phyloP scores from a whole-genome alignment of 139 green algal species.

The Coccomyxa sp. region DNA sequence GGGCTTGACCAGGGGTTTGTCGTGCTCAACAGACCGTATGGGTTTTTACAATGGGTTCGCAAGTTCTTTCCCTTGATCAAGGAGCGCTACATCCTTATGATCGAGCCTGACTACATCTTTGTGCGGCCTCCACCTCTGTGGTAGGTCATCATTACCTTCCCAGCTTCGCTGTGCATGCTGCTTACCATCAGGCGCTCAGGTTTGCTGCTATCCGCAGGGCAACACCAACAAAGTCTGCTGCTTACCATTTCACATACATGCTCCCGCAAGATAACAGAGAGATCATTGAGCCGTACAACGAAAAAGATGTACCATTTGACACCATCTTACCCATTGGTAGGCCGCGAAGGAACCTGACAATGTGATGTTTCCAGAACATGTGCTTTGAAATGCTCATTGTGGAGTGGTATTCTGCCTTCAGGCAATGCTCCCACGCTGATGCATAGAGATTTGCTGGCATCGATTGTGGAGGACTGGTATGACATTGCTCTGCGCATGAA shows the following conservation, averaged over 20 bases:
- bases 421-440: slow-evolving; percentile 61
- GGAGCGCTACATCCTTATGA: slow-evolving; percentile 72
- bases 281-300: neutral
- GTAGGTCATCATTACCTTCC: neutral
- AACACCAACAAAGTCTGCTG: slow-evolving; percentile 36
- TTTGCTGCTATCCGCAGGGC: slow-evolving; percentile 28
- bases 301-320: neutral
- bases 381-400: too few relatives aligned
- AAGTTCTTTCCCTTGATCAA: slow-evolving; percentile 28
- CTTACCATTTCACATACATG: slow-evolving; percentile 80
- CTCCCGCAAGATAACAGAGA: slow-evolving; percentile 25
- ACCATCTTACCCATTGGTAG: too few relatives aligned
- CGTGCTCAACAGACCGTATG: slow-evolving; percentile 65
- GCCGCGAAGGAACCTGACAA: neutral
- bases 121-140: slow-evolving; percentile 57
- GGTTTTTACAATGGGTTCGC: slow-evolving; percentile 62
- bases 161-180: neutral
- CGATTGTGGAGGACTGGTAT: slow-evolving; percentile 48
- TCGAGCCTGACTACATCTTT: slow-evolving; percentile 75
- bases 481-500: slow-evolving; percentile 50
- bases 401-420: slow-evolving; percentile 1
- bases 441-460: slow-evolving; percentile 43
- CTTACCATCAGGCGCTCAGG: neutral
- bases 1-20: slow-evolving; percentile 53
- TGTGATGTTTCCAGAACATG: too few relatives aligned